Evolutionary conservation across 2,329 filamentous ascomycete genomes (phyloP).

Genomic region (Tolypocladium tropicale): DNA sequence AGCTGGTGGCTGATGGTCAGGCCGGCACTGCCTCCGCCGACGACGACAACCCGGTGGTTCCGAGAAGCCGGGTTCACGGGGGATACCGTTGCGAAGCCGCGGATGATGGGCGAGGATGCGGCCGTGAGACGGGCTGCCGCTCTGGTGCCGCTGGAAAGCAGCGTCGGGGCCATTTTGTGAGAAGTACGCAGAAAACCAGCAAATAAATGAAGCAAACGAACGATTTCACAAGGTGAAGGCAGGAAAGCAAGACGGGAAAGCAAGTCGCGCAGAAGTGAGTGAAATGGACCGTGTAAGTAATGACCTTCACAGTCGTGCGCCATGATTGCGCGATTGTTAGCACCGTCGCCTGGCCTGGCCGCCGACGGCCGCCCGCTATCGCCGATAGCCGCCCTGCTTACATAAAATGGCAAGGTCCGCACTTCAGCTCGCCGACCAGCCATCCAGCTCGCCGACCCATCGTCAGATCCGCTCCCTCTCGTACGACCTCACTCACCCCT

Average conservation of each 20-base stretch:
- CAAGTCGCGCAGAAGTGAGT: neutral
- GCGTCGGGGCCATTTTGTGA: neutral
- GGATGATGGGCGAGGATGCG: neutral
- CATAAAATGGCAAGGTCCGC: neutral
- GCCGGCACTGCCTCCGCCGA: slow-evolving; percentile 58
- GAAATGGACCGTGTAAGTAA: neutral
- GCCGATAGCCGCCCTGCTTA: neutral
- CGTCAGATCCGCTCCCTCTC: neutral
- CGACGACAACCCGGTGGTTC: slow-evolving; percentile 54
- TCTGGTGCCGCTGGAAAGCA: neutral
- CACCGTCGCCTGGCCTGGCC: neutral
- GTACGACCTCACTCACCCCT: neutral
- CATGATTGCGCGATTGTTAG: neutral
- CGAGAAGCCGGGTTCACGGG: slow-evolving; percentile 20
- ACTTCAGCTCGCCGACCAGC: neutral
- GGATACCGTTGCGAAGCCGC: slow-evolving; percentile 9
- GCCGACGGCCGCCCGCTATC: neutral
- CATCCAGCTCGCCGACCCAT: neutral
- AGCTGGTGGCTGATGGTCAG: slow-evolving; percentile 58
- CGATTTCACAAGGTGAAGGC: neutral
- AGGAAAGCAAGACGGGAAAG: neutral
- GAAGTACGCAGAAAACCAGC: neutral
- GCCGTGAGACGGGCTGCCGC: neutral
- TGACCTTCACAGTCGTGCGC: neutral
- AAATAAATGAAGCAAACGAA: neutral